Evolutionary conservation across 495 filamentous ascomycete species (phyloP).

Genomic region (Hypoxylon trugodes): DNA sequence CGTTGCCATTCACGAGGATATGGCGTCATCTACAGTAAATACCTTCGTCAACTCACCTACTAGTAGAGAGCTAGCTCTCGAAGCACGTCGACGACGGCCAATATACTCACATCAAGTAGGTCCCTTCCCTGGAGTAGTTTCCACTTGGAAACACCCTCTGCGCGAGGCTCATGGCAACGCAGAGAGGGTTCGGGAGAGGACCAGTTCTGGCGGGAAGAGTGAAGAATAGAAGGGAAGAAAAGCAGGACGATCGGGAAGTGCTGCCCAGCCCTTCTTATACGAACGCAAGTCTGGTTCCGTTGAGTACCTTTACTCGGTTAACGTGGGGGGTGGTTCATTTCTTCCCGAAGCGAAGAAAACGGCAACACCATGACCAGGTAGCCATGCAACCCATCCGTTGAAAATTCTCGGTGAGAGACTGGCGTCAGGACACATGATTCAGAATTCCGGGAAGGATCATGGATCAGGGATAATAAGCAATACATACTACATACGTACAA

Average conservation of each 20-base stretch:
- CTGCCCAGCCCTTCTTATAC: conserved; percentile 1
- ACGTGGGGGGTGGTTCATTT: conserved; percentile 30
- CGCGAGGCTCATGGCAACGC: neutral
- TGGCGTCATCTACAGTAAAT: neutral
- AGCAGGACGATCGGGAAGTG: neutral
- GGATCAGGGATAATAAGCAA: conserved; percentile 38
- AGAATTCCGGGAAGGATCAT: conserved; percentile 24
- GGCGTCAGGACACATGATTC: conserved; percentile 17
- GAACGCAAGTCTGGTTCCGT: conserved; percentile 6
- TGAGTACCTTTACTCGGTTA: conserved; percentile 11
- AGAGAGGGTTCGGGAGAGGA: neutral
- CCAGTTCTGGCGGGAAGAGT: neutral
- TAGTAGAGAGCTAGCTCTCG: neutral
- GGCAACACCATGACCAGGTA: no score
- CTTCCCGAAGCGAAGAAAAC: conserved; percentile 5
- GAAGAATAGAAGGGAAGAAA: neutral
- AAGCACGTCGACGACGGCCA: neutral
- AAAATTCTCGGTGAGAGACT: conserved; percentile 39
- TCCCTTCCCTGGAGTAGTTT: neutral
- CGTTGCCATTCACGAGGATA: neutral
- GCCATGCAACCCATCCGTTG: conserved; percentile 25
- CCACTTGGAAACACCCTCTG: conserved; percentile 7
- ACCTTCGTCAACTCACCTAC: neutral
- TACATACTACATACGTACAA: no score
- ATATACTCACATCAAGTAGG: neutral